A percentile compares a stretch with the other conserved stretches of the same genome.
Conservation (phyloP, 371 early-diverging fungal genomes). For the Actinomucor elegans region DNA sequence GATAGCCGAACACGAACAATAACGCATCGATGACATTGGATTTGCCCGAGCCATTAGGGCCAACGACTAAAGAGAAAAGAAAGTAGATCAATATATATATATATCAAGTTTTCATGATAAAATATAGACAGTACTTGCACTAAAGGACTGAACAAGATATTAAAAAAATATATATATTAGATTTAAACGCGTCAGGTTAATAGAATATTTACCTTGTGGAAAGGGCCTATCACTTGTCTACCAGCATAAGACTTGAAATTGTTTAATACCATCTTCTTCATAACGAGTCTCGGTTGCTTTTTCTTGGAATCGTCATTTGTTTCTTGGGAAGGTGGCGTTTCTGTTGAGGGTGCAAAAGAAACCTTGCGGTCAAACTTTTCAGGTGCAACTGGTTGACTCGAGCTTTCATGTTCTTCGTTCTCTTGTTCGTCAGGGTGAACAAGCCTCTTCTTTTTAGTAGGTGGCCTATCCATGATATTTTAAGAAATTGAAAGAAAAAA, state of each 20-base stretch:
- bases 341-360: background rate
- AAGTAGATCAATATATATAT: background rate
- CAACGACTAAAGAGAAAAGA: constrained; percentile 70
- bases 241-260: constrained; percentile 98
- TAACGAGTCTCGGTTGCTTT: constrained; percentile 72
- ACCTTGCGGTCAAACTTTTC: background rate
- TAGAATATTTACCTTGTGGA: constrained; percentile 89
- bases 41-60: constrained; percentile 99
- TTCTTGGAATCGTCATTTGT: background rate
- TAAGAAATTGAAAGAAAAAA: background rate
- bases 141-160: constrained; percentile 39
- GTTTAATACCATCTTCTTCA: constrained; percentile 87
- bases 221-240: constrained; percentile 93
- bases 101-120: background rate
- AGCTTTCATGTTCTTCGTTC: background rate
- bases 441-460: constrained; percentile 9
- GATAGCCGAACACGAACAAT: constrained; percentile 99
- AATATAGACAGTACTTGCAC: too few relatives aligned
- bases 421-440: background rate
- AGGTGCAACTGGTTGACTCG: background rate
- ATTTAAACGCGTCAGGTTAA: background rate
- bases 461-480: constrained; percentile 6
- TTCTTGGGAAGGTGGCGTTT: background rate
- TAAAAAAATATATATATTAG: background rate
- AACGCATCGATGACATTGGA: constrained; percentile 99